phyloP scores from a whole-genome alignment of 2,329 filamentous ascomycete species.

The Pseudocercospora cruenta region DNA sequence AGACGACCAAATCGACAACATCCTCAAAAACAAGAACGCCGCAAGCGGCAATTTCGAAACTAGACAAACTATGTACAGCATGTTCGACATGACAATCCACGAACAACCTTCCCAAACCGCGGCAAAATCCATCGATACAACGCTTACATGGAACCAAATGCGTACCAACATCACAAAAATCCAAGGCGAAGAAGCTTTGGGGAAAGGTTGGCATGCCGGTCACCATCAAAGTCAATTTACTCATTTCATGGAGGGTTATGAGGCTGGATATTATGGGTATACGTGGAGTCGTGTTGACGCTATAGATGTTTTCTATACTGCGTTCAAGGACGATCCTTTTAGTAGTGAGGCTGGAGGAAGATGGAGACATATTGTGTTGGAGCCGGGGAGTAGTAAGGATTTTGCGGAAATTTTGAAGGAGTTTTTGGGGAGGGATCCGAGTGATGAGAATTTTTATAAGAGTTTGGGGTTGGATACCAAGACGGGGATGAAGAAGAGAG shows the following conservation, averaged over 20 bases:
- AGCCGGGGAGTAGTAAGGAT: not conserved
- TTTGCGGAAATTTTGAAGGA: not conserved
- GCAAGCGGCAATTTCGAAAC: not conserved
- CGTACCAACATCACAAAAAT: not conserved
- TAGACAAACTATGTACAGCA: not conserved
- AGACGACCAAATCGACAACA: not conserved
- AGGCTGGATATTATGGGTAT: slow-evolving; percentile 8
- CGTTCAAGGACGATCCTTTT: slow-evolving; percentile 77
- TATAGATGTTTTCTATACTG: slow-evolving; percentile 78
- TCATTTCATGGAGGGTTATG: not conserved
- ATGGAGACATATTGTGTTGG: slow-evolving; percentile 55
- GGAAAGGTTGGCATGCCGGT: not conserved
- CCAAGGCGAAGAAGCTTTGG: not conserved
- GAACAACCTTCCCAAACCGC: not conserved
- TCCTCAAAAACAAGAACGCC: not conserved
- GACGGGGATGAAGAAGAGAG: not conserved
- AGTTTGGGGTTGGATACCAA: not conserved
- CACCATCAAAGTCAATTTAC: not conserved
- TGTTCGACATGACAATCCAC: not conserved
- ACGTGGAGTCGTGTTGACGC: slow-evolving; percentile 71
- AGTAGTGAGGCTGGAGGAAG: slow-evolving; percentile 69
- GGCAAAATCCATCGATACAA: not conserved
- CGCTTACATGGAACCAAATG: not conserved
- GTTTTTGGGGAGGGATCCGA: not conserved
- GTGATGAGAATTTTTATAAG: not conserved